phyloP scores from a whole-genome alignment of 1,139 yeast genomes.

The Geotrichum klebahnii region DNA sequence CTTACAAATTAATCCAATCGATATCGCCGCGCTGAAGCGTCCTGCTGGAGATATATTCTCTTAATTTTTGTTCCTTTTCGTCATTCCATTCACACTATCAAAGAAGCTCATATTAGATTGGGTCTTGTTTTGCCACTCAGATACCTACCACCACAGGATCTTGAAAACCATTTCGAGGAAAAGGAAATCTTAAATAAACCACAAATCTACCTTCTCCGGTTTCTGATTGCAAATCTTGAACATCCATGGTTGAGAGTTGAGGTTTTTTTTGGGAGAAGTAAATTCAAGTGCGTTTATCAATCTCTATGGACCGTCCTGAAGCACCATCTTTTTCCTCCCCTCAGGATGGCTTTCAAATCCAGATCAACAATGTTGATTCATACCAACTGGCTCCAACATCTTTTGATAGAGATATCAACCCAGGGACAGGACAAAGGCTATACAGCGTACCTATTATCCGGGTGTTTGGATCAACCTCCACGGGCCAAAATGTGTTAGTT shows the following conservation, averaged over 20 bases:
- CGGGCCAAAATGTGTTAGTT: slow-evolving; percentile 54
- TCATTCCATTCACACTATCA: slow-evolving; percentile 41
- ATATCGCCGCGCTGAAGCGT: slow-evolving; percentile 38
- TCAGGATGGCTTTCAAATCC: slow-evolving; percentile 25
- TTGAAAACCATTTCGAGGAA: slow-evolving; percentile 41
- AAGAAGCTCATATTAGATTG: background rate
- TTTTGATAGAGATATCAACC: slow-evolving; percentile 41
- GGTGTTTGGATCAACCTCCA: slow-evolving; percentile 61
- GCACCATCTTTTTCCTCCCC: background rate
- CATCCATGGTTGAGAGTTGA: slow-evolving; percentile 7
- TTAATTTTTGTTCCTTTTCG: slow-evolving; percentile 42
- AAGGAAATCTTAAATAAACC: slow-evolving; percentile 42
- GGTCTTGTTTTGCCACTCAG: background rate
- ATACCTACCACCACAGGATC: slow-evolving; percentile 42
- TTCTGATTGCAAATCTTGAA: slow-evolving; percentile 11
- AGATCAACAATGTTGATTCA: slow-evolving; percentile 49
- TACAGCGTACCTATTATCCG: slow-evolving; percentile 68
- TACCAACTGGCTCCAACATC: slow-evolving; percentile 52
- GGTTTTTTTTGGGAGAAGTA: background rate
- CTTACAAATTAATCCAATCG: slow-evolving; percentile 35
- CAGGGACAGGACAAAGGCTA: slow-evolving; percentile 27
- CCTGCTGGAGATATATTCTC: slow-evolving; percentile 42
- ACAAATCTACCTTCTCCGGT: slow-evolving; percentile 23
- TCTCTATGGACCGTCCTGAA: slow-evolving; percentile 1
- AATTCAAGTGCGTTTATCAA: background rate